Conservation (phyloP, 2,329 filamentous ascomycete species). For the Penicillium sp. region DNA sequence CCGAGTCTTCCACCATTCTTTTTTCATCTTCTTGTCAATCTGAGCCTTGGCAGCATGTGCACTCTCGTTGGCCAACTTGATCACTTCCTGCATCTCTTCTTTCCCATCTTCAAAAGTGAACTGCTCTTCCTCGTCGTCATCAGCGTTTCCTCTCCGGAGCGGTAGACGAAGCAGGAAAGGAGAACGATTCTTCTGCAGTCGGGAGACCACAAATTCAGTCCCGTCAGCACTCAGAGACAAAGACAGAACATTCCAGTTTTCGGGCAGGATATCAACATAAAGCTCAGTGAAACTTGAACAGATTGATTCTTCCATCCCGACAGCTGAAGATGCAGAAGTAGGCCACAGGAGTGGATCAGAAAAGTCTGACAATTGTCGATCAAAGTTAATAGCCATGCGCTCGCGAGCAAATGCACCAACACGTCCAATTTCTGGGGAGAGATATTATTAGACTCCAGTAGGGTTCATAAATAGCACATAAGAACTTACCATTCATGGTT, state of each 20-base stretch:
- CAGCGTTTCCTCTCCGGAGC: slow-evolving; percentile 75
- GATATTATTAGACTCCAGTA: slow-evolving; percentile 13
- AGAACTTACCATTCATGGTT: slow-evolving; percentile 39
- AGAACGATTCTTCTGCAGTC: slow-evolving; percentile 69
- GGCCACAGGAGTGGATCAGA: slow-evolving; percentile 55
- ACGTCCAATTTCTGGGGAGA: slow-evolving; percentile 38
- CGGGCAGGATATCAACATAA: slow-evolving; percentile 82
- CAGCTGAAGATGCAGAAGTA: slow-evolving; percentile 20
- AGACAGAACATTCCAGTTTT: slow-evolving; percentile 80
- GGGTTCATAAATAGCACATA: background rate
- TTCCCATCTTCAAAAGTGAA: slow-evolving; percentile 83
- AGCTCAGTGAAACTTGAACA: slow-evolving; percentile 69
- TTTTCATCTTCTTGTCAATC: slow-evolving; percentile 70
- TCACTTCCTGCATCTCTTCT: slow-evolving; percentile 77
- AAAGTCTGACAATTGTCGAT: slow-evolving; percentile 46
- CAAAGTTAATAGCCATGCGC: slow-evolving; percentile 41
- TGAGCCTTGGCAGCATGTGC: slow-evolving; percentile 74
- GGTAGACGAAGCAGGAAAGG: slow-evolving; percentile 88
- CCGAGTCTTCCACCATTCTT: slow-evolving; percentile 86
- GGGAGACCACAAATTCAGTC: slow-evolving; percentile 86
- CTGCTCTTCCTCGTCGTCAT: slow-evolving; percentile 72
- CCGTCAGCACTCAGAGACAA: slow-evolving; percentile 77
- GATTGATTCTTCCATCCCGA: slow-evolving; percentile 37
- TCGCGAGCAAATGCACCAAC: slow-evolving; percentile 44
- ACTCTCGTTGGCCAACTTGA: slow-evolving; percentile 76